phyloP scores from a whole-genome alignment of 352 stramenopile species.

The Phytophthora agathidicida region DNA sequence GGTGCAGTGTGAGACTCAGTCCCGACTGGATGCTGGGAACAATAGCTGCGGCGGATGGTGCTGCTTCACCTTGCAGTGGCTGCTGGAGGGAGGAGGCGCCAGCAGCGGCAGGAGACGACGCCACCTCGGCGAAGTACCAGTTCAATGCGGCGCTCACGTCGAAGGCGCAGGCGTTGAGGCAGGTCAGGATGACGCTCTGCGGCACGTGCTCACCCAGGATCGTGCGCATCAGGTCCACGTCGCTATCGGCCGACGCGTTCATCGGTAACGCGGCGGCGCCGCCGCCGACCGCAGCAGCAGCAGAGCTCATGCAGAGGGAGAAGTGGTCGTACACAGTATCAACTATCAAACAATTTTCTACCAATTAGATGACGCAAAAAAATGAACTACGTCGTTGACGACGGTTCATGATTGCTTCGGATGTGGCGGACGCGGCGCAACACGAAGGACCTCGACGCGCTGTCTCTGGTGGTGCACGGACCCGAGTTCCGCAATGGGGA shows the following conservation, averaged over 20 bases:
- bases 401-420: neutral
- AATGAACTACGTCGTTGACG: too few relatives aligned
- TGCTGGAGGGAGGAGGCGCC: neutral
- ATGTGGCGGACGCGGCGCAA: constrained; percentile 44
- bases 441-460: constrained; percentile 42
- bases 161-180: constrained; percentile 81
- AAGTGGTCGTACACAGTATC: neutral
- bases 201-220: constrained; percentile 89
- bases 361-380: neutral
- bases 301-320: constrained; percentile 4
- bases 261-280: neutral
- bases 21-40: constrained; percentile 73
- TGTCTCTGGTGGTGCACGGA: constrained; percentile 76
- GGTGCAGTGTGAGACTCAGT: constrained; percentile 77
- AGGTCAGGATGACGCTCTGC: constrained; percentile 85
- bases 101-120: constrained; percentile 26
- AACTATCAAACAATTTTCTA: neutral
- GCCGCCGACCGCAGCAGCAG: neutral
- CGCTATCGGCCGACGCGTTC: constrained; percentile 47
- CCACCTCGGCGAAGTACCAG: constrained; percentile 88
- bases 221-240: constrained; percentile 89
- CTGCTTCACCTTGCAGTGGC: neutral
- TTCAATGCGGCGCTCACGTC: constrained; percentile 88
- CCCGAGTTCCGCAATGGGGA: constrained; percentile 72
- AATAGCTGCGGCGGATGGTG: neutral